phyloP scores from a whole-genome alignment of 2,329 filamentous ascomycete species.

The Epicoccum sorghinum region DNA sequence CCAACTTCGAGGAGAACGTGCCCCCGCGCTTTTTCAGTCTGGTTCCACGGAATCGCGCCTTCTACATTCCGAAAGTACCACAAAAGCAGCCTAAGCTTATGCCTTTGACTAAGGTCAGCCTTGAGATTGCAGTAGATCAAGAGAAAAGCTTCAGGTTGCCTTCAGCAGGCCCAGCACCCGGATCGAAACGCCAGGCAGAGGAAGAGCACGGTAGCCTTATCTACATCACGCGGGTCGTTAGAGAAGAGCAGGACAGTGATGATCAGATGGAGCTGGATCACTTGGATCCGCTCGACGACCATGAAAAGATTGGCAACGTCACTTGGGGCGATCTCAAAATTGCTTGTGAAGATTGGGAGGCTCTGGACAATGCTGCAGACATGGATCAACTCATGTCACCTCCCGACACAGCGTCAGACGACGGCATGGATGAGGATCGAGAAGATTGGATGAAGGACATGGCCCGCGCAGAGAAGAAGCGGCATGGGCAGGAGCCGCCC shows the following conservation, averaged over 20 bases:
- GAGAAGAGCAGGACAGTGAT: conserved; percentile 52
- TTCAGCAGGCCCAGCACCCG: conserved; percentile 60
- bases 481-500: no score
- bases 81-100: conserved; percentile 80
- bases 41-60: conserved; percentile 78
- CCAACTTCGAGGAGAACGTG: conserved; percentile 76
- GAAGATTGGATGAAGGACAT: background rate
- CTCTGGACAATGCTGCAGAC: conserved; percentile 52
- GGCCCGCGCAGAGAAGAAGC: no score
- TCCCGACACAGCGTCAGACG: conserved; percentile 28
- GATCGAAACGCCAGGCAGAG: conserved; percentile 54
- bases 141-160: conserved; percentile 80
- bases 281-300: conserved; percentile 60
- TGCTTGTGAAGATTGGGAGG: conserved; percentile 85
- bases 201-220: conserved; percentile 64
- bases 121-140: conserved; percentile 86
- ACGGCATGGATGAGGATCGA: conserved; percentile 27
- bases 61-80: conserved; percentile 79
- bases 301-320: conserved; percentile 74
- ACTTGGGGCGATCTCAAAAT: conserved; percentile 82
- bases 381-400: conserved; percentile 33
- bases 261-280: conserved; percentile 55
- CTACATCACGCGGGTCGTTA: conserved; percentile 49
- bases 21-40: conserved; percentile 82
- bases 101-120: conserved; percentile 82